A percentile compares a stretch with the other conserved stretches of the same genome.
These are phyloP conservation scores for Moniliophthora roreri DNA, from an alignment of 1,284 basidiomycete species.

Conservation along the genomic window DNA sequence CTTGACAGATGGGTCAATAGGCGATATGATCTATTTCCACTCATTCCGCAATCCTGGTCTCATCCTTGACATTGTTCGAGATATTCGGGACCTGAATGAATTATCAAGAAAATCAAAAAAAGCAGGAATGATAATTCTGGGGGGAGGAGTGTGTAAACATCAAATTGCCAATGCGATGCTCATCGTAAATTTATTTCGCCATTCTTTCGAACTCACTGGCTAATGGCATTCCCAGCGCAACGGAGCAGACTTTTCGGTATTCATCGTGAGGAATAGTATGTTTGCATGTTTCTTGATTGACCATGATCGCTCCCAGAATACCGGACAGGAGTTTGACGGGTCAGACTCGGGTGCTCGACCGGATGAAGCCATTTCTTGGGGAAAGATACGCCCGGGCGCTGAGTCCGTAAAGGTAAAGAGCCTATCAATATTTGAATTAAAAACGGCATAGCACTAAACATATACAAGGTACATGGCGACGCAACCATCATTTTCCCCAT, in stretches of 20 bases:
- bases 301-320: constrained; percentile 87
- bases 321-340: constrained; percentile 98
- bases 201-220: constrained; percentile 12
- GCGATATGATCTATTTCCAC: constrained; percentile 99
- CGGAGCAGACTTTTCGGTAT: constrained; percentile 97
- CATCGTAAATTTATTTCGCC: constrained; percentile 56
- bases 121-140: constrained; percentile 98
- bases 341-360: constrained; percentile 97
- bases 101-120: constrained; percentile 85
- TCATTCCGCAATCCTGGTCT: constrained; percentile 91
- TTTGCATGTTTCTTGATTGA: neutral
- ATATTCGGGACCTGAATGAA: constrained; percentile 93
- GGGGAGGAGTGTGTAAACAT: constrained; percentile 99
- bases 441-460: neutral
- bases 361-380: constrained; percentile 99
- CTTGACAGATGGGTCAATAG: constrained; percentile 95
- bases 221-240: constrained; percentile 74
- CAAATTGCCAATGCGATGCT: constrained; percentile 99
- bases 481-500: constrained; percentile 91
- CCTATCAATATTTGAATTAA: neutral
- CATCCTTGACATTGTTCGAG: constrained; percentile 90
- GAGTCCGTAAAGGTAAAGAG: constrained; percentile 85
- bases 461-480: constrained; percentile 65
- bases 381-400: constrained; percentile 91
- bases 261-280: constrained; percentile 61